phyloP scores from a whole-genome alignment of 768 basidiomycete genomes.

The Auricularia auricula-judae region DNA sequence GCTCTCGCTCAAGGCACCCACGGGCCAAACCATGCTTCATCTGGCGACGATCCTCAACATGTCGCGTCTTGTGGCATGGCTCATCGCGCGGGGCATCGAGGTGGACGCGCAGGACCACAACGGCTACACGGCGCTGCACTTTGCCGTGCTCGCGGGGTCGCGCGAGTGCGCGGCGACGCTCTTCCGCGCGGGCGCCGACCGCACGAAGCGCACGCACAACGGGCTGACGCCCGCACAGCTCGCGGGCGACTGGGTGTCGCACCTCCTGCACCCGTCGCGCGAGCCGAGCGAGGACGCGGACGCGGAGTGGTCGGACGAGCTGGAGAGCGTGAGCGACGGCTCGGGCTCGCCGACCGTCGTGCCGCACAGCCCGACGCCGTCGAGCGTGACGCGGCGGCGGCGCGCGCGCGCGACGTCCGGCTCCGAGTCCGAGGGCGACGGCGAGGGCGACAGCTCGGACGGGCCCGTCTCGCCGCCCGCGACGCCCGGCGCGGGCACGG shows the following conservation, averaged over 20 bases:
- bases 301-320: slow-evolving; percentile 10
- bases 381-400: background rate
- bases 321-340: slow-evolving; percentile 12
- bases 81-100: slow-evolving; percentile 64
- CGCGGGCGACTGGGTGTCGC: slow-evolving; percentile 4
- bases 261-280: background rate
- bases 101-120: slow-evolving; percentile 79
- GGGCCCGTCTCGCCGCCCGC: background rate
- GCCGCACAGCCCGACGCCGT: background rate
- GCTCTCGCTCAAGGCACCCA: slow-evolving; percentile 57
- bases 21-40: slow-evolving; percentile 83
- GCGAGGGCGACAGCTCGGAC: background rate
- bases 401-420: background rate
- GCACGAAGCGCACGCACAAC: slow-evolving; percentile 58
- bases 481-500: slow-evolving; percentile 7
- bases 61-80: slow-evolving; percentile 53
- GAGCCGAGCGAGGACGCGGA: slow-evolving; percentile 1
- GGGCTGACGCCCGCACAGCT: slow-evolving; percentile 60
- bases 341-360: background rate
- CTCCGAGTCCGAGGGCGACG: slow-evolving; percentile 2
- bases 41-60: slow-evolving; percentile 75
- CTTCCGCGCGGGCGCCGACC: slow-evolving; percentile 70
- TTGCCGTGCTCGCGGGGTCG: slow-evolving; percentile 61
- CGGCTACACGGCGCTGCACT: slow-evolving; percentile 84
- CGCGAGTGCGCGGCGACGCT: slow-evolving; percentile 54